Conservation (phyloP, 2,329 filamentous ascomycete species). For the Ambrosiella cleistominuta region DNA sequence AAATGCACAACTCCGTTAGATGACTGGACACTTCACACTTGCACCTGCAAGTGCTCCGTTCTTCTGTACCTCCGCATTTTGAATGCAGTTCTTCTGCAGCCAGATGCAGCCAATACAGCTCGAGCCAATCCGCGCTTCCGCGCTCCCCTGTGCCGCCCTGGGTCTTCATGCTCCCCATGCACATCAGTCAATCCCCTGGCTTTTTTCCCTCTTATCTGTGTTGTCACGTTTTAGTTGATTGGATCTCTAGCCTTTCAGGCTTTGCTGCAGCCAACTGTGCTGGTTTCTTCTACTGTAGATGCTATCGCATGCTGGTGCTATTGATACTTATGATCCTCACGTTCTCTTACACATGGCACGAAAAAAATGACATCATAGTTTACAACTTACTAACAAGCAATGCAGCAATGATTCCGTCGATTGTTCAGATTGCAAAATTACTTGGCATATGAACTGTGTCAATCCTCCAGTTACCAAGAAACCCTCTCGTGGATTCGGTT, state of each 20-base stretch:
- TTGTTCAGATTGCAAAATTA: constrained; percentile 84
- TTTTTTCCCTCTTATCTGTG: neutral
- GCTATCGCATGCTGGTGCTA: neutral
- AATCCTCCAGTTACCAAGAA: constrained; percentile 85
- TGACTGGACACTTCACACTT: neutral
- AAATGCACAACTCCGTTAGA: neutral
- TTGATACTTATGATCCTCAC: neutral
- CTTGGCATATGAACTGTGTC: constrained; percentile 98
- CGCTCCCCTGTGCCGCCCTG: neutral
- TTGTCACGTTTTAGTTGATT: neutral
- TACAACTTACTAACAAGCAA: neutral
- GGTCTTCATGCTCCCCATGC: neutral
- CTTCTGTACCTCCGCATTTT: neutral
- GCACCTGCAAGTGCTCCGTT: neutral
- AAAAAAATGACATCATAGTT: neutral
- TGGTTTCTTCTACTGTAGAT: neutral
- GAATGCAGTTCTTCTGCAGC: neutral
- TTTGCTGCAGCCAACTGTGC: neutral
- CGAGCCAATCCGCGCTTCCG: neutral
- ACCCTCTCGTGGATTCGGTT: constrained; percentile 90
- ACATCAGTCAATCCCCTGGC: neutral
- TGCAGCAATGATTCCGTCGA: constrained; percentile 81
- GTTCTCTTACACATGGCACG: neutral
- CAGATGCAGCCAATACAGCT: neutral
- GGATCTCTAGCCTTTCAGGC: neutral